Evolutionary conservation across 164 flowering plant genomes (phyloP), one percentile per base, ranked within the genome.

Genomic region (Saururus chinensis): DNA sequence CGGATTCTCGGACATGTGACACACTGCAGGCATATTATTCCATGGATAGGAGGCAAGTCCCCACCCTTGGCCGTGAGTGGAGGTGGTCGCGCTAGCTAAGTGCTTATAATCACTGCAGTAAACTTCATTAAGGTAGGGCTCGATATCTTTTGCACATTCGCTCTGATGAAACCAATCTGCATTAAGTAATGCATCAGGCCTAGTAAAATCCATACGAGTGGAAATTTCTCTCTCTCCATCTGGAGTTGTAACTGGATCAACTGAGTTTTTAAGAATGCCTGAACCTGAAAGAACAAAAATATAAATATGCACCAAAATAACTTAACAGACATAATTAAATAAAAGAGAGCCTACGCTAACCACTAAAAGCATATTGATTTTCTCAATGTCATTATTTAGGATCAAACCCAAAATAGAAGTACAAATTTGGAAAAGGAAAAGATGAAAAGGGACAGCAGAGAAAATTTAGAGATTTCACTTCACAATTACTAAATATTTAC

Each of bases 11-110:
- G 81, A 77, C 75, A 76, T 75, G 52, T 80, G 84, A 67, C 80
- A 76, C 41, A 75, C 84, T 41, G 81, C 70, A 60, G 88, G 84
- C 83, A 85, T 79, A 74, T 73, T 83, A 57, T 77, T 80, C 91
- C 88, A 81, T 8, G 73, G 56, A 58, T 62, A 70, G 54, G 71
- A 67, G 55, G 68, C 71, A 20, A 75, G 56, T 73, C 79, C 76
- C 41, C 73, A 45, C 17, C 49, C 49, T 45, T 76, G 79, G 67
- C 57, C 68, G 30, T 60, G 30, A 41, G 73, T n/a, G 24, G 76
- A 62, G 57, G 48, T 40, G 20, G 58, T 24, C 1, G 35, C 58
- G 22, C 66, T 80, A 56, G 71, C 56, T 61, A 74, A 13, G 17
- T 45, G 49, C 49, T 45, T 45, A 12, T 45, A 45, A 45, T 45